Conservation (phyloP, 208 protist genomes). For the Leishmania aethiopica region DNA sequence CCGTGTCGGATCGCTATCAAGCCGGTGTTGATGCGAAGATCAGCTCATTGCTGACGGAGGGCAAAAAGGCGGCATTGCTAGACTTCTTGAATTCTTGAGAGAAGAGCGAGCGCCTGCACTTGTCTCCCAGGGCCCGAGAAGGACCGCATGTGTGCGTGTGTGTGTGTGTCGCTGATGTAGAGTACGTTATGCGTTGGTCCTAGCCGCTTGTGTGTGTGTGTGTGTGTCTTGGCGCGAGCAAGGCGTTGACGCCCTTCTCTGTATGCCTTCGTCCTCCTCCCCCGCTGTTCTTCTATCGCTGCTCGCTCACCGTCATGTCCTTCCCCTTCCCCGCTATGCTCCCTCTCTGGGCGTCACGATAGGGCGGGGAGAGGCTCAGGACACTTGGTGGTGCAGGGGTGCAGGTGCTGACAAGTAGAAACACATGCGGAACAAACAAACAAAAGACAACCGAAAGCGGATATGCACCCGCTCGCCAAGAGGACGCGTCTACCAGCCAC, state of each 20-base stretch:
- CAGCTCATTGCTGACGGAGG: slow-evolving; percentile 28
- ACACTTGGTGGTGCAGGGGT: background rate
- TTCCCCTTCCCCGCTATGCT: background rate
- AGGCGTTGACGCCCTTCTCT: background rate
- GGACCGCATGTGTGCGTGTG: background rate
- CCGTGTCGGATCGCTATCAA: slow-evolving; percentile 47
- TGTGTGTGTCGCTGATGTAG: slow-evolving; percentile 1
- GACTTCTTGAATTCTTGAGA: slow-evolving; percentile 36
- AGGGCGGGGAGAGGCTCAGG: background rate
- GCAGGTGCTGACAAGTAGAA: background rate
- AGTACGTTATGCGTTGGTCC: background rate
- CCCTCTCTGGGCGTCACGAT: background rate
- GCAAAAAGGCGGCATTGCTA: slow-evolving; percentile 37
- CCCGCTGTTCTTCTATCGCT: background rate
- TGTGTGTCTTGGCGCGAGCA: background rate
- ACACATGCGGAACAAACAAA: background rate
- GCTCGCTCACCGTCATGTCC: background rate
- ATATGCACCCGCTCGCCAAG: background rate
- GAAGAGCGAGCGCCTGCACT: background rate
- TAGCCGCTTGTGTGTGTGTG: background rate
- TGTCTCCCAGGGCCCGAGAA: background rate
- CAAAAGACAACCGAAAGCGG: background rate
- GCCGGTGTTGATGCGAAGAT: slow-evolving; percentile 34
- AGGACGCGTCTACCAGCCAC: background rate
- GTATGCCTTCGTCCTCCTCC: background rate